Evolutionary conservation across 495 filamentous ascomycete genomes (phyloP).

Genomic region (Aspergillus heteromorphus): DNA sequence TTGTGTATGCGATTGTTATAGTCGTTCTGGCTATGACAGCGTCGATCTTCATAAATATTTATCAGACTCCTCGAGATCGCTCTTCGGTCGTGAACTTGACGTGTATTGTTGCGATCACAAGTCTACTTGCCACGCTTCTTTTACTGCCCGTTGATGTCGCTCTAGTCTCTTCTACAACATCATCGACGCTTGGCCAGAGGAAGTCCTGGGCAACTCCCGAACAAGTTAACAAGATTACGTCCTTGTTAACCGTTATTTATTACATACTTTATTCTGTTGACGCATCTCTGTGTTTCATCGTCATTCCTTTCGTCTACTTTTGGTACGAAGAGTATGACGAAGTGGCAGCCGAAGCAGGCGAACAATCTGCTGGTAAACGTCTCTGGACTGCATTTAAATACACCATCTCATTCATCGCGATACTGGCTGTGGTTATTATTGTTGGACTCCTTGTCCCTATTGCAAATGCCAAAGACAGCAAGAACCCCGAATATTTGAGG

Average conservation of each 20-base stretch:
- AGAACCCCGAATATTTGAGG: constrained; percentile 88
- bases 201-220: constrained; percentile 91
- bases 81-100: constrained; percentile 73
- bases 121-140: constrained; percentile 85
- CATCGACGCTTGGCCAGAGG: constrained; percentile 68
- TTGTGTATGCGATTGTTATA: constrained; percentile 79
- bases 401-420: constrained; percentile 73
- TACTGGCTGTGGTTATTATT: constrained; percentile 78
- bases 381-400: constrained; percentile 87
- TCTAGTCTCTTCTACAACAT: constrained; percentile 81
- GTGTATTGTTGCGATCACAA: constrained; percentile 76
- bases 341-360: constrained; percentile 69
- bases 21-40: constrained; percentile 64
- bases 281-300: constrained; percentile 81
- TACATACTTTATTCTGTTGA: constrained; percentile 90
- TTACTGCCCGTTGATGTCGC: constrained; percentile 94
- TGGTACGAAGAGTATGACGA: constrained; percentile 97
- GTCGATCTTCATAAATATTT: constrained; percentile 75
- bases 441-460: constrained; percentile 91
- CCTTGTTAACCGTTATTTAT: constrained; percentile 81
- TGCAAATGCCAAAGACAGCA: constrained; percentile 53
- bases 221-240: constrained; percentile 67
- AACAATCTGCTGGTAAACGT: constrained; percentile 60
- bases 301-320: constrained; percentile 95
- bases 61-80: constrained; percentile 83